Conservation (phyloP, 2,329 filamentous ascomycete genomes). For the Blastomyces percursus region DNA sequence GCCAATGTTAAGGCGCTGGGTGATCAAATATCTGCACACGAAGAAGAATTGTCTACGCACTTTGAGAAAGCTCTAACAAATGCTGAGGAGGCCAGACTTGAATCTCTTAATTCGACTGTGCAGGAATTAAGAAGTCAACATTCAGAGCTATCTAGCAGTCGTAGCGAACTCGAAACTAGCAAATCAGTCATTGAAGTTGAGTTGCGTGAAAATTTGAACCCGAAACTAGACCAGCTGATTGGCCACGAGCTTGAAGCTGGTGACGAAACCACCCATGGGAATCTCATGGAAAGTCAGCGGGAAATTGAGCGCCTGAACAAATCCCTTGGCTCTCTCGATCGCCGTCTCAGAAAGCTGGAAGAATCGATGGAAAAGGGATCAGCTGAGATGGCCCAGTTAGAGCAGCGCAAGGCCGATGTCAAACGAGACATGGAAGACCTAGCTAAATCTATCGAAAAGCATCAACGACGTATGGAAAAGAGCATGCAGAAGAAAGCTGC, state of each 20-base stretch:
- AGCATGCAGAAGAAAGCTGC: slow-evolving; percentile 79
- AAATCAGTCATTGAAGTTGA: slow-evolving; percentile 81
- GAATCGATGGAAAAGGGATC: slow-evolving; percentile 53
- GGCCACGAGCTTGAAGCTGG: slow-evolving; percentile 58
- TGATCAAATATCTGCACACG: slow-evolving; percentile 63
- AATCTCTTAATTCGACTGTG: slow-evolving; percentile 55
- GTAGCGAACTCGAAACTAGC: slow-evolving; percentile 65
- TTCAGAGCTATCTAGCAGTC: slow-evolving; percentile 59
- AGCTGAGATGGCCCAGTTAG: slow-evolving; percentile 45
- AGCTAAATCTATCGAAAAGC: slow-evolving; percentile 64
- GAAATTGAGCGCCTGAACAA: slow-evolving; percentile 71
- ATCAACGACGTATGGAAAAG: slow-evolving; percentile 85
- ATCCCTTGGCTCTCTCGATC: slow-evolving; percentile 54
- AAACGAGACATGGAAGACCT: slow-evolving; percentile 66
- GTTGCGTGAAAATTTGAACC: slow-evolving; percentile 76
- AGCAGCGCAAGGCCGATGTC: slow-evolving; percentile 50
- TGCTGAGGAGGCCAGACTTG: slow-evolving; percentile 72
- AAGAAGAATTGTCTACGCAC: slow-evolving; percentile 69
- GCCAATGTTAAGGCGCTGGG: slow-evolving; percentile 64
- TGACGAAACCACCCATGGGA: slow-evolving; percentile 49
- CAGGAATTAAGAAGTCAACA: slow-evolving; percentile 67
- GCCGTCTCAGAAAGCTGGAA: slow-evolving; percentile 65
- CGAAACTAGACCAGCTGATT: slow-evolving; percentile 76
- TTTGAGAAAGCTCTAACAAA: slow-evolving; percentile 83
- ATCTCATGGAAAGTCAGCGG: slow-evolving; percentile 64